Base-by-base conservation (phyloP, 768 basidiomycete genomes). In the Panaeolus cyanescens region DNA sequence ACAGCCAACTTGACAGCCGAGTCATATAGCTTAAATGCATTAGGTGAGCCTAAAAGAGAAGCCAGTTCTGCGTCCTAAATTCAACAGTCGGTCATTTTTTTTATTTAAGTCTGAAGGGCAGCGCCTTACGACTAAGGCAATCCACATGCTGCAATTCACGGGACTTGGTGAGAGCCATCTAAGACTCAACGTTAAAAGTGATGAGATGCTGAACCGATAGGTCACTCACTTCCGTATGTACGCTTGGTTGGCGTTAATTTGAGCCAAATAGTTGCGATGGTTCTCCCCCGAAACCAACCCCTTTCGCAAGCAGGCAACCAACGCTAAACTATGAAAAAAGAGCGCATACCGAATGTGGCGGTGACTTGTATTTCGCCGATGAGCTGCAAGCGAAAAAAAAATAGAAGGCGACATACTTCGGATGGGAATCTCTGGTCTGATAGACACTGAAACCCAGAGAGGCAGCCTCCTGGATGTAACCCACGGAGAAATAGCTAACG, bases 121-220 rank as follows among this genome's bases (percentile, higher is more conserved):
- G 28, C 0, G 13, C 5, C 45, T 62, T 72, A 88, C 88, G 40
- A 92, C 82, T 12, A 92, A 79, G 2, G 86, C 83, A 32, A 88
- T 77, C 90, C 89, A 91, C 17, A 86, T 81, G 62, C 83, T 85
- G 19, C 78, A 83, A 68, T 90, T 92, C 28, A 88, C 83, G 9
- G 89, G 86, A 64, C 87, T 88, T 0, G 88, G 83, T 0, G 87
- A 86, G 8, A 86, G 67, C 90, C 90, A 92, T 62, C 88, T 89
- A 65, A 10, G 39, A 20, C 32, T 8, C 45, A 9, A 20, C 9
- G 28, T 40, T 12, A 39, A 54, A 3, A 33, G 56, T 25, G 56
- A 54, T 36, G 30, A 36, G 22, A 39, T 4, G 33, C 28, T 22
- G 9, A 45, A 31, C 25, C 2, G n/a, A 33, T 7, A 36, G 3